These are phyloP conservation scores for Liriodendron chinense DNA, from an alignment of 164 flowering plant species.

Conservation along the genomic window DNA sequence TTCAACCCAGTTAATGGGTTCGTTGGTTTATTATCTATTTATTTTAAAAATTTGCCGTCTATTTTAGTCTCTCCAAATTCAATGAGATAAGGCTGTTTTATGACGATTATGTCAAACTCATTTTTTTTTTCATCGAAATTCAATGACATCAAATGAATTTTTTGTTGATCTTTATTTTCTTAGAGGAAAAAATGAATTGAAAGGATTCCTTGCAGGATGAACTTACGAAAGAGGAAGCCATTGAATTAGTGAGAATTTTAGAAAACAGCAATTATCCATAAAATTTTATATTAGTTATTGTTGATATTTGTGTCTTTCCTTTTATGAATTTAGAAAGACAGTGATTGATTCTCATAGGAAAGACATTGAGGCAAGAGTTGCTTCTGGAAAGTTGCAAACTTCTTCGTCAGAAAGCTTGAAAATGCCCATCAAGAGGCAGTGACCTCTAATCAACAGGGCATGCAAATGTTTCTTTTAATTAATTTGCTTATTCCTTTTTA, in stretches of 20 bases:
- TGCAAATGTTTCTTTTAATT: neutral
- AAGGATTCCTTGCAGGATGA: constrained; percentile 53
- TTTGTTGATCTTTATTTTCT: neutral
- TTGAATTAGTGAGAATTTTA: constrained; percentile 53
- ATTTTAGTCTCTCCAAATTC: too few species aligned
- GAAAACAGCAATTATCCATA: neutral
- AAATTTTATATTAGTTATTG: neutral
- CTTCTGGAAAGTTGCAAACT: constrained; percentile 40
- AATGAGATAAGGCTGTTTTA: too few species aligned
- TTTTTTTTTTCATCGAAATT: neutral
- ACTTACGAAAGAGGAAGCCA: constrained; percentile 51
- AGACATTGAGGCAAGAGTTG: constrained; percentile 53
- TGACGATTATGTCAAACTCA: too few species aligned
- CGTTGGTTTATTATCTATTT: too few species aligned
- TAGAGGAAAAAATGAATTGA: constrained; percentile 46
- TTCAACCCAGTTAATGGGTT: too few species aligned
- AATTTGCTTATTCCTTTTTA: too few species aligned
- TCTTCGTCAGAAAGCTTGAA: constrained; percentile 43
- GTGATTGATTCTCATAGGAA: constrained; percentile 41
- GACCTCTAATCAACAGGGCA: constrained; percentile 65
- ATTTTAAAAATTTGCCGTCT: too few species aligned
- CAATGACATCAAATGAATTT: neutral
- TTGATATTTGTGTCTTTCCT: neutral
- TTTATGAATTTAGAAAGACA: constrained; percentile 23
- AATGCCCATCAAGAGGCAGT: constrained; percentile 44